Base-by-base conservation (phyloP, 129 eudicot species). In the Silybum marianum region DNA sequence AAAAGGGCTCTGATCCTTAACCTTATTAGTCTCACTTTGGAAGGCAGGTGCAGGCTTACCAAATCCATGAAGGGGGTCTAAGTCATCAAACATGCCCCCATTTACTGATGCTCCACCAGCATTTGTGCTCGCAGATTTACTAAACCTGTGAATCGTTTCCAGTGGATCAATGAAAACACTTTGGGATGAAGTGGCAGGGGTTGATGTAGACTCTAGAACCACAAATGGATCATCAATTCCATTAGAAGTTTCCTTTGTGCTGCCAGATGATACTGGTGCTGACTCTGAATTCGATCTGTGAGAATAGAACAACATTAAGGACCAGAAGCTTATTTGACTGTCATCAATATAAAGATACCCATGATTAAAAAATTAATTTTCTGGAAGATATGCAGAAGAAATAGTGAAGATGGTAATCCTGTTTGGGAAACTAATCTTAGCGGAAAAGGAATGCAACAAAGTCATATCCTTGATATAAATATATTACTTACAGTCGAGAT, bases 1-100 rank as follows among this genome's bases (percentile, higher is more conserved):
- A 28, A 88, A 81, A 40, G 98, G 85, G 67, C 93, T 91, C 66
- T 72, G 88, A 75, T 85, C 88, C 82, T 88, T 92, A 44, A 71
- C 87, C 25, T 78, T 78, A 77, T 72, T 85, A 71, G 66, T 72
- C 74, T 86, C 94, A 79, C 83, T 83, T 26, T 89, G 46, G 79
- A 89, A 86, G 60, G 87, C 80, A 81, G 85, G 91, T 24, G 86
- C 82, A 79, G 98, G 72, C 81, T 92, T 92, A 74, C 84, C 90
- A 77, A 92, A 86, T 44, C 87, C 91, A 74, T 71, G 85, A 71
- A 91, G 98, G 44, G 99, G 97, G 71, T 95, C 95, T 40, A 92
- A 34, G 84, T 92, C 93, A 89, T 88, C 93, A 90, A 95, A 95
- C 66, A 80, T 84, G 42, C 88, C 87, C 21, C 78, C 84, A 76